These are phyloP conservation scores for Cantharellus cinnabarinus DNA, from an alignment of 768 basidiomycete genomes.

Conservation along the genomic window DNA sequence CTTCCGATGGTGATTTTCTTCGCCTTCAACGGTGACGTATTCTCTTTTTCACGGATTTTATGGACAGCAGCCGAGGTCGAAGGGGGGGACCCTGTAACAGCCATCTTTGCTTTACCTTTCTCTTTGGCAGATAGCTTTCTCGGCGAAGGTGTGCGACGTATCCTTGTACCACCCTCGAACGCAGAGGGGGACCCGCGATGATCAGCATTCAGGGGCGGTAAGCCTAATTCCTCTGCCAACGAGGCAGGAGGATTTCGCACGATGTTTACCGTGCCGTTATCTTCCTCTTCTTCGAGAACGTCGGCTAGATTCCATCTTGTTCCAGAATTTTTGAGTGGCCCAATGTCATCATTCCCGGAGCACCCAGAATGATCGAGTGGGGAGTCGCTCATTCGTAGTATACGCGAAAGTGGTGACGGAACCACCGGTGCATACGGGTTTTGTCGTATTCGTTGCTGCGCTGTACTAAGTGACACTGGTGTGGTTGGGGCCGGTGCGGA, in stretches of 20 bases:
- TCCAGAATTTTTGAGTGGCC: not conserved
- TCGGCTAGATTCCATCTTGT: not conserved
- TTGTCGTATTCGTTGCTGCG: slow-evolving; percentile 6
- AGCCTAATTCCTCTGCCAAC: not conserved
- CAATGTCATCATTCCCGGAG: not conserved
- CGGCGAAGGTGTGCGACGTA: not conserved
- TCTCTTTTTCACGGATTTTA: not conserved
- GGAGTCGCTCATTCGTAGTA: not conserved
- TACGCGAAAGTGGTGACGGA: slow-evolving; percentile 6
- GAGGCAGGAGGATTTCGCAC: not conserved
- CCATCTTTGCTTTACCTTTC: not conserved
- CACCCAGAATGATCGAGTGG: not conserved
- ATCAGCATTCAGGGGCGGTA: not conserved
- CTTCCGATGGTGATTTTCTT: not conserved
- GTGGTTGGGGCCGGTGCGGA: not conserved
- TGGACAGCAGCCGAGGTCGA: not conserved
- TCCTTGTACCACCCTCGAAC: not conserved
- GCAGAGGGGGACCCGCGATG: not conserved
- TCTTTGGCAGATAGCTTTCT: not conserved
- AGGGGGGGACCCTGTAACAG: not conserved
- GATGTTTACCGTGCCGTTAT: not conserved
- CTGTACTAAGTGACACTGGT: not conserved
- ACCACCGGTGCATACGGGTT: slow-evolving; percentile 8
- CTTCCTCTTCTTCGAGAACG: not conserved
- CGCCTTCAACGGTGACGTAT: not conserved